Base-by-base conservation (phyloP, 2,329 filamentous ascomycete species). In the Huntiella decipiens region DNA sequence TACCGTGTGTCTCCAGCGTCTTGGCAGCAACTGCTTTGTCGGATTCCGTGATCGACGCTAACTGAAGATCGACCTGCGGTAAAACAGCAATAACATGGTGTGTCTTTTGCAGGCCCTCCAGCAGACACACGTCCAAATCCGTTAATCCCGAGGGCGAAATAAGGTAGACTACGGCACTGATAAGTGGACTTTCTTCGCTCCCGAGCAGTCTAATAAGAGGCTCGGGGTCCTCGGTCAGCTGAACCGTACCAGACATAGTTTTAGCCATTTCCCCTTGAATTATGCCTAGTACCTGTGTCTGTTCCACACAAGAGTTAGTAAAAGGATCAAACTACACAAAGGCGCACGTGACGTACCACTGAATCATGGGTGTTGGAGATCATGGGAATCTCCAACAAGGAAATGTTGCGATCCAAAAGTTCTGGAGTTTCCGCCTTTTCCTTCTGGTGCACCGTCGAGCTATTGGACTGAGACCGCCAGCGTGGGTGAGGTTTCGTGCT, bases 1-100 rank as follows among this genome's bases (percentile, higher is more conserved):
- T 67, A 19, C 67, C 67, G 8, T 71, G 70, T 31, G 67, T 64
- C 37, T 65, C 61, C 34, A 86, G 63, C 50, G 32, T 13, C 17
- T 22, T 41, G 8, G 19, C 12, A 11, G 39, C 32, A 13, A 15
- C 39, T 5, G 39, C 15, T 15, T 31, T 28, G 19, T 41, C 39
- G 13, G 39, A n/a, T 8, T 28, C 17, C 8, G n/a, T 28, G 13
- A 41, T 41, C n/a, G 39, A 41, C 39, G 12, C 6, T 13, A 31
- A 31, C 19, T 41, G 39, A n/a, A 41, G 19, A 31, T 41, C 39
- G 7, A 28, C 19, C 15, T 41, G 17, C n/a, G 39, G 74, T 43
- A 98, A 68, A 2, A 96, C 60, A 2, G 88, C 83, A 40, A 96
- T 77, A 5, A 96, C 71, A 58, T 93, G 96, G 5, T 84, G 91